phyloP scores from a whole-genome alignment of 495 filamentous ascomycete species.

The Aspergillus mulundensis region DNA sequence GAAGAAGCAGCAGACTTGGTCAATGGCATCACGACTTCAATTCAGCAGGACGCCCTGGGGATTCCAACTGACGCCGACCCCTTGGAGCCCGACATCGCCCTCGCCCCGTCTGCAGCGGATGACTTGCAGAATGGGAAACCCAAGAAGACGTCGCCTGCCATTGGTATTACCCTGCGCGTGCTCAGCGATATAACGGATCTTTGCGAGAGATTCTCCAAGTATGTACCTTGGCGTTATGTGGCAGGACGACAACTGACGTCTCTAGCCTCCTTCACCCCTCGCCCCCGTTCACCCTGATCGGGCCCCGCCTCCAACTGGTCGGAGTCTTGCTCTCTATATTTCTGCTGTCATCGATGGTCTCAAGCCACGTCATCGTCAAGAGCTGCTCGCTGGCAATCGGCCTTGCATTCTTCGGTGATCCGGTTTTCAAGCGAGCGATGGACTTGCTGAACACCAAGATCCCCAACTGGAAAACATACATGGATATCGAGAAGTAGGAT shows the following conservation, averaged over 20 bases:
- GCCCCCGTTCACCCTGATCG: conserved; percentile 64
- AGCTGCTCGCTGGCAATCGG: conserved; percentile 57
- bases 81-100: conserved; percentile 53
- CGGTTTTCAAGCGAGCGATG: conserved; percentile 58
- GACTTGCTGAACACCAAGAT: conserved; percentile 59
- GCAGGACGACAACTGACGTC: neutral
- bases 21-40: neutral
- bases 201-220: conserved; percentile 80
- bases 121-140: conserved; percentile 83
- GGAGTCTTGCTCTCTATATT: conserved; percentile 55
- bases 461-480: conserved; percentile 71
- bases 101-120: conserved; percentile 32
- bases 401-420: conserved; percentile 76
- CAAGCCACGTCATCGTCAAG: conserved; percentile 70
- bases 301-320: conserved; percentile 59
- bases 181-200: conserved; percentile 70
- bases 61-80: conserved; percentile 4
- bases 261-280: conserved; percentile 68
- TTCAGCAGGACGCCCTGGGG: neutral
- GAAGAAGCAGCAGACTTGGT: conserved; percentile 4
- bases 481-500: conserved; percentile 67
- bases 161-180: conserved; percentile 71
- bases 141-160: conserved; percentile 68
- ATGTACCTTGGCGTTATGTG: conserved; percentile 17
- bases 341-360: conserved; percentile 54